Conservation (phyloP, 441 rosid species). For the Pelargonium fulgidum region DNA sequence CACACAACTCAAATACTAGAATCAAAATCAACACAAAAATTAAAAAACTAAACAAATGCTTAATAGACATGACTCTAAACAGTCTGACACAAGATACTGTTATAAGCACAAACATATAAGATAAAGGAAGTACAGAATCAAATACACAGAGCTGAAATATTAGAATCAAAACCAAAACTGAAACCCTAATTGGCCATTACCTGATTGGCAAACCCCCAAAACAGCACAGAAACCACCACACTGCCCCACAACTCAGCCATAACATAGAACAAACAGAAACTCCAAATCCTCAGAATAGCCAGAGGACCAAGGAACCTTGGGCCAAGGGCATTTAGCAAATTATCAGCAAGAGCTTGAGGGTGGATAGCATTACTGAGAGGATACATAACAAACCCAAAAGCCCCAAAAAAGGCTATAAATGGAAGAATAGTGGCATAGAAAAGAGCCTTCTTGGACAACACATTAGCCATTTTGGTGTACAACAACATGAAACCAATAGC, state of each 20-base stretch:
- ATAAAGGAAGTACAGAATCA: too few relatives aligned
- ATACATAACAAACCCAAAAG: conserved; percentile 86
- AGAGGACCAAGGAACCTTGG: conserved; percentile 96
- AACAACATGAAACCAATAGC: conserved; percentile 92
- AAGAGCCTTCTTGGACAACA: conserved; percentile 71
- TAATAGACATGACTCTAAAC: too few relatives aligned
- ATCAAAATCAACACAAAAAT: conserved; percentile 4
- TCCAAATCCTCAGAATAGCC: conserved; percentile 94
- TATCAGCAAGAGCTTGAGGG: conserved; percentile 77
- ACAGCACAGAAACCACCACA: conserved; percentile 86
- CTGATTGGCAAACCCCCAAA: conserved; percentile 99
- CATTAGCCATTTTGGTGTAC: conserved; percentile 67
- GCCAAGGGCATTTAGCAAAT: conserved; percentile 66
- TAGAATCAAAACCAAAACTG: too few relatives aligned
- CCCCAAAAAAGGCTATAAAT: conserved; percentile 89
- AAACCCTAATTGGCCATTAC: conserved; percentile 25
- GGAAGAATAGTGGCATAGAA: conserved; percentile 86
- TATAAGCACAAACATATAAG: too few relatives aligned
- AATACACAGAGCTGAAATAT: too few relatives aligned
- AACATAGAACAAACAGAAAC: conserved; percentile 93
- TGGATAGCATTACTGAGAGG: conserved; percentile 77
- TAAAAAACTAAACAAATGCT: too few relatives aligned
- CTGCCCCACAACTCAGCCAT: conserved; percentile 99
- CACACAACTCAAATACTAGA: conserved; percentile 3
- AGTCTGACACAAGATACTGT: too few relatives aligned